Conservation (phyloP, 177 flowering plant species). For the Vitis hybrid region DNA sequence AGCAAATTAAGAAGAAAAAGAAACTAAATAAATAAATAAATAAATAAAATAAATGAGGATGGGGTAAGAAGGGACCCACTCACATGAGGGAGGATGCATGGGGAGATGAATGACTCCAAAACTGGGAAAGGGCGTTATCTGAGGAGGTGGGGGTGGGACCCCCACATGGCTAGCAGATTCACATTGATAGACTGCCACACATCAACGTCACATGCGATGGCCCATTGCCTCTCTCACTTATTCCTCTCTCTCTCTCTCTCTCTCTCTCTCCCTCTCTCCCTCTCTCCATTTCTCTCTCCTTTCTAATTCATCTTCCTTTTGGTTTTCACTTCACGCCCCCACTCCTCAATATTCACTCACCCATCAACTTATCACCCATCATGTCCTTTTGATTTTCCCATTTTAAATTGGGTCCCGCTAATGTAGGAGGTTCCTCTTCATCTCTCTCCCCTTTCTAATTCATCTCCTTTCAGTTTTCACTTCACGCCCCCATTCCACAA, state of each 20-base stretch:
- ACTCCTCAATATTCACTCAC: no score
- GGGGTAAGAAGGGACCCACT: slow-evolving; percentile 12
- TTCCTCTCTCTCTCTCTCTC: not conserved
- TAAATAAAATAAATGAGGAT: not conserved
- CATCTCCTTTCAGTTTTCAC: no score
- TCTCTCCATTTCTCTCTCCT: not conserved
- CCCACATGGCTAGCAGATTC: not conserved
- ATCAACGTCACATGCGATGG: slow-evolving; percentile 22
- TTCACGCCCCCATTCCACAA: no score
- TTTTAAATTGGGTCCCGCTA: no score
- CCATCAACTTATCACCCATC: no score
- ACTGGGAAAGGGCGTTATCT: slow-evolving; percentile 2
- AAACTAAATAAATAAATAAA: not conserved
- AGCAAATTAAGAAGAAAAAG: not conserved
- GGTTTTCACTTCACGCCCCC: no score
- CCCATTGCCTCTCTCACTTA: not conserved
- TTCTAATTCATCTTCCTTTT: not conserved
- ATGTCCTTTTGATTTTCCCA: no score
- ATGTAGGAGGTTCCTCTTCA: no score
- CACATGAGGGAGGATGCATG: slow-evolving; percentile 11
- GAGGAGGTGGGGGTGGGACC: not conserved
- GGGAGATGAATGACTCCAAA: slow-evolving; percentile 16
- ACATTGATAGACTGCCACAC: slow-evolving; percentile 9
- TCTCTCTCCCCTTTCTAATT: no score
- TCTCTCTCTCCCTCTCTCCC: not conserved